These are phyloP conservation scores for Xylaria sp. DNA, from an alignment of 2,329 filamentous ascomycete species.

Conservation along the genomic window DNA sequence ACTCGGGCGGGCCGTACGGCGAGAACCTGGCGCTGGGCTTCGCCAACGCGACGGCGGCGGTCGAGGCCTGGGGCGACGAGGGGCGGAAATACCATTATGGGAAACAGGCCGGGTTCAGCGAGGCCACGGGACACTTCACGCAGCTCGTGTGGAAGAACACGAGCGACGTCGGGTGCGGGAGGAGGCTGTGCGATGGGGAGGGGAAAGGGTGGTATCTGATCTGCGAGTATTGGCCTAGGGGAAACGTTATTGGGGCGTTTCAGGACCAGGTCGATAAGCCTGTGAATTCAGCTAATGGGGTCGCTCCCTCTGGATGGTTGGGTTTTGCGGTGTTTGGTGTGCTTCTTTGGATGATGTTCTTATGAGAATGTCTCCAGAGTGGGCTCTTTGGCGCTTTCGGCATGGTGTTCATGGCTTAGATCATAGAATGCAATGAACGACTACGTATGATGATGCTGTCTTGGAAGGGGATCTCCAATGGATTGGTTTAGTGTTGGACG, in stretches of 20 bases:
- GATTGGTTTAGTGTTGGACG: background rate
- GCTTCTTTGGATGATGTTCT: conserved; percentile 14
- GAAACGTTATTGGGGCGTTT: conserved; percentile 69
- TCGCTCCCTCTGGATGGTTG: conserved; percentile 3
- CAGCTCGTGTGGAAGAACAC: conserved; percentile 78
- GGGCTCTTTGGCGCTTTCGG: background rate
- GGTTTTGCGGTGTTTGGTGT: conserved; percentile 3
- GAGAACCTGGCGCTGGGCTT: conserved; percentile 81
- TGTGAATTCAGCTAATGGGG: conserved; percentile 13
- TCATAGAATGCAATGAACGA: conserved; percentile 5
- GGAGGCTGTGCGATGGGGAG: conserved; percentile 52
- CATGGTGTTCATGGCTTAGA: background rate
- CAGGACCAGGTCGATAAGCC: conserved; percentile 56
- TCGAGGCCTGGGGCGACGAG: conserved; percentile 76
- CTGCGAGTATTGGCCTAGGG: conserved; percentile 76
- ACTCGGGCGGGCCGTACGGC: conserved; percentile 73
- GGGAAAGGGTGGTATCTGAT: conserved; percentile 67
- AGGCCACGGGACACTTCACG: conserved; percentile 76
- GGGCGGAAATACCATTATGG: conserved; percentile 67
- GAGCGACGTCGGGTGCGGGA: conserved; percentile 67
- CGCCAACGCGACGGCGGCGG: conserved; percentile 64
- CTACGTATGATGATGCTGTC: conserved; percentile 7
- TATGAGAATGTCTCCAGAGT: conserved; percentile 3
- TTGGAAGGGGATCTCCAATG: background rate
- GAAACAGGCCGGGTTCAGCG: conserved; percentile 62